Percentiles rank a stretch among this genome's conserved stretches.
Conservation (phyloP, 768 basidiomycete species). For the Cyathus striatus region DNA sequence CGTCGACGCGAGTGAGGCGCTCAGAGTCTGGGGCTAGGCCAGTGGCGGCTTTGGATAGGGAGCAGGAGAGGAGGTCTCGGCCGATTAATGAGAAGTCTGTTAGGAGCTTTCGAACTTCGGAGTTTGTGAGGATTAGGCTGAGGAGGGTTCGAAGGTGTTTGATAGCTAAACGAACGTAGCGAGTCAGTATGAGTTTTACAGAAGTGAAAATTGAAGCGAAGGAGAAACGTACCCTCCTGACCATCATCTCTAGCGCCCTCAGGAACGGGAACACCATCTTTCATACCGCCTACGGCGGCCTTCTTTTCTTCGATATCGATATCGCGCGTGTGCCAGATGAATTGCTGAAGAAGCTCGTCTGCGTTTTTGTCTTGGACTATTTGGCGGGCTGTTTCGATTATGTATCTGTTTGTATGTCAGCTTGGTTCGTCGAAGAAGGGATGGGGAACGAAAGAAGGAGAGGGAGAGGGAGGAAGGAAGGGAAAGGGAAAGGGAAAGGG, state of each 20-base stretch:
- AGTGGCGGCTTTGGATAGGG: constrained; percentile 68
- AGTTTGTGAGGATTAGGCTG: constrained; percentile 85
- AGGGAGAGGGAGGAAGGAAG: too few relatives aligned
- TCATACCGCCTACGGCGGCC: too few relatives aligned
- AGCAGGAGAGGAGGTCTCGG: constrained; percentile 77
- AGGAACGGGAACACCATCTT: constrained; percentile 32
- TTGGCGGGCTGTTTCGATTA: constrained; percentile 66
- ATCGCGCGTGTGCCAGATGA: constrained; percentile 74
- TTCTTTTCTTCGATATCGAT: too few relatives aligned
- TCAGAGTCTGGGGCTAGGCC: constrained; percentile 63
- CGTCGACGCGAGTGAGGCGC: constrained; percentile 57
- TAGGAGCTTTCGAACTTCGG: constrained; percentile 85
- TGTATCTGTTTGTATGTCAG: too few relatives aligned
- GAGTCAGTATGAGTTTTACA: too few relatives aligned
- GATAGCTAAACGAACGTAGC: constrained; percentile 42
- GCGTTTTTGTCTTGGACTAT: constrained; percentile 82
- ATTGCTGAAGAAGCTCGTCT: constrained; percentile 91
- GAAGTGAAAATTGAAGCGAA: neutral
- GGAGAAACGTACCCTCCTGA: constrained; percentile 44
- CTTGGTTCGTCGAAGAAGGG: too few relatives aligned
- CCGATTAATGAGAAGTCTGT: constrained; percentile 74
- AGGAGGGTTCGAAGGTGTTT: constrained; percentile 85
- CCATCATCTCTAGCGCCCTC: constrained; percentile 52
- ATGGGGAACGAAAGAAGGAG: too few relatives aligned
- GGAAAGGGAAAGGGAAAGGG: too few relatives aligned